A percentile compares a stretch with the other conserved stretches of the same genome.
Evolutionary conservation across 352 stramenopile genomes (phyloP).

Genomic region (Pythium periplocum): DNA sequence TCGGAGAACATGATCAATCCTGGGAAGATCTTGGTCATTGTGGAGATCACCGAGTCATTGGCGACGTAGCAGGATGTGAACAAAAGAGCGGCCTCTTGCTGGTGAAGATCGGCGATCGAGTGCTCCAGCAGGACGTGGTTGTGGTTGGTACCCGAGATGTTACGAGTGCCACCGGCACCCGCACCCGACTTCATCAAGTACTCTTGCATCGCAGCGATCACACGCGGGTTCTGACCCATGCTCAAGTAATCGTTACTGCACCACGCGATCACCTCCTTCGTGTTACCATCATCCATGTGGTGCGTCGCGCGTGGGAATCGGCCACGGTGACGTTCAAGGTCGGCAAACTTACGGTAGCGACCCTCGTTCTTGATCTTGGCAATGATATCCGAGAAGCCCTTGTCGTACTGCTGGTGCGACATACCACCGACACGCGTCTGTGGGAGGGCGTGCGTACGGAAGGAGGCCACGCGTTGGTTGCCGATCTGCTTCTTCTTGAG

Average conservation of each 20-base stretch:
- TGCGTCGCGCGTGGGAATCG: slow-evolving; percentile 78
- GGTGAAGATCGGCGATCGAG: slow-evolving; percentile 83
- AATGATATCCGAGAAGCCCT: slow-evolving; percentile 71
- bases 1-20: slow-evolving; percentile 88
- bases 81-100: slow-evolving; percentile 77
- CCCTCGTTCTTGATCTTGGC: slow-evolving; percentile 81
- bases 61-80: slow-evolving; percentile 90
- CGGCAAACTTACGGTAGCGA: slow-evolving; percentile 83
- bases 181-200: slow-evolving; percentile 77
- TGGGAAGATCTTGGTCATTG: slow-evolving; percentile 88
- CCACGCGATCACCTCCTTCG: slow-evolving; percentile 86
- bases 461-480: slow-evolving; percentile 38
- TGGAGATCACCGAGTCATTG: slow-evolving; percentile 87
- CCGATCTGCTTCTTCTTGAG: slow-evolving; percentile 60
- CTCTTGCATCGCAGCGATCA: slow-evolving; percentile 79
- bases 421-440: slow-evolving; percentile 64
- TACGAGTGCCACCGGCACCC: slow-evolving; percentile 82
- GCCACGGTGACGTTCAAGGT: slow-evolving; percentile 83
- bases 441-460: slow-evolving; percentile 46
- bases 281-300: slow-evolving; percentile 55
- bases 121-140: slow-evolving; percentile 86
- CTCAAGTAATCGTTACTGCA: slow-evolving; percentile 90
- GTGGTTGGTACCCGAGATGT: slow-evolving; percentile 90
- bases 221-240: slow-evolving; percentile 88
- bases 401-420: slow-evolving; percentile 54